Base-by-base conservation (phyloP, 108 stramenopile genomes). In the Nitzschia inconspicua region DNA sequence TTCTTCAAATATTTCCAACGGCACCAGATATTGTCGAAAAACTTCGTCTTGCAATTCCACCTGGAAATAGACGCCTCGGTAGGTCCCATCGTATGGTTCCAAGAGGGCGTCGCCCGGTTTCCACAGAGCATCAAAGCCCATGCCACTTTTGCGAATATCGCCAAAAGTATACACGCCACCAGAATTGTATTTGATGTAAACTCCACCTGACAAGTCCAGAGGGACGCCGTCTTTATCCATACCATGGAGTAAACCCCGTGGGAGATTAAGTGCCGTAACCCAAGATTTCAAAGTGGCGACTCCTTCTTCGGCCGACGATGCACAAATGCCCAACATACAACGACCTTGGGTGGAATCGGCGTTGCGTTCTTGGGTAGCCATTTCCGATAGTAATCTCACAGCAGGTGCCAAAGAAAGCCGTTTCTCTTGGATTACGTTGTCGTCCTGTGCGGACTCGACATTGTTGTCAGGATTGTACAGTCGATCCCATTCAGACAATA, bases 141-240 rank as follows among this genome's bases (percentile, higher is more conserved):
- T 29, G 27, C 83, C 79, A 18, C 75, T 71, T 44, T 63, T 73
- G 52, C 92, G 68, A 30, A 94, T 88, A 32, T 90, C 80, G 2
- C 44, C 44, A 66, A 88, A 94, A 0, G 85, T 90, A 47, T 78
- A 76, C 19, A 83, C 82, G 2, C 92, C 92, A 35, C 88, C 88
- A 9, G 88, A 84, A 43, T 82, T 86, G 65, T 89, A 94, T 62
- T 94, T 94, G 65, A 94, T 82, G 63, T 94, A 94, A 0, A 88
- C 85, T 2, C 70, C 61, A 20, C 80, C 83, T 47, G 77, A 37
- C 3, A 85, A 46, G 49, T 85, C 79, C 20, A 93, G 55, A 18
- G 86, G 88, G 4, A 85, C 78, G 3, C 92, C 92, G 57, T 88
- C 88, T 8, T 86, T 68, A 47, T 94, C 92, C 80, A 88, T 84